Percentiles rank a stretch among this genome's conserved stretches.
Evolutionary conservation across 1,139 yeast species (phyloP).

Genomic region (Geotrichum macrosporum): DNA sequence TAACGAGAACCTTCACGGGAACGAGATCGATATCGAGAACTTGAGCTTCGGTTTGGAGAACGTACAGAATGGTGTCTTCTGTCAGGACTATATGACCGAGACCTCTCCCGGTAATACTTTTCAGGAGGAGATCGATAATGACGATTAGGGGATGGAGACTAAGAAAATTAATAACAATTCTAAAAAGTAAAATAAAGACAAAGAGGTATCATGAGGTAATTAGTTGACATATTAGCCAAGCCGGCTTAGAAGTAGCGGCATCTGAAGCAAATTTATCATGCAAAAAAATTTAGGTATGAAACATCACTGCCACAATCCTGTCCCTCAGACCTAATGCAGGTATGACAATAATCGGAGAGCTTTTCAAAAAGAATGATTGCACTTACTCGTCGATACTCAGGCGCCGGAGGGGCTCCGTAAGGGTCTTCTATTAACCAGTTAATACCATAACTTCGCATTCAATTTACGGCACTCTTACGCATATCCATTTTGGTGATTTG

Average conservation of each 20-base stretch:
- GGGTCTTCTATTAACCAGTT: slow-evolving; percentile 1
- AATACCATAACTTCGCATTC: not conserved
- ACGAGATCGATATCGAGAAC: slow-evolving; percentile 14
- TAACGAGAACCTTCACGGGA: slow-evolving; percentile 15
- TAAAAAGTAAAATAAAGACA: slow-evolving; percentile 33
- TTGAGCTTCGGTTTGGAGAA: slow-evolving; percentile 12
- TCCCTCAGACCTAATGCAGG: no score
- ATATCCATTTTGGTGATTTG: slow-evolving; percentile 1
- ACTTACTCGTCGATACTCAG: slow-evolving; percentile 10
- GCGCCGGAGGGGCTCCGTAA: slow-evolving; percentile 11
- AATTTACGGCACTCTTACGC: slow-evolving; percentile 1
- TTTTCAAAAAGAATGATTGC: not conserved
- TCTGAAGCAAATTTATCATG: not conserved
- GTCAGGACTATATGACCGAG: slow-evolving; percentile 16
- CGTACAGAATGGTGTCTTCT: slow-evolving; percentile 9
- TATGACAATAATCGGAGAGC: not conserved
- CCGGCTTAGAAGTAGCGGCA: not conserved
- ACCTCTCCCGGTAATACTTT: slow-evolving; percentile 12
- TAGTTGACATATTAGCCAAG: not conserved
- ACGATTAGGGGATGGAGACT: slow-evolving; percentile 18
- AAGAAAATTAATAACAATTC: slow-evolving; percentile 62
- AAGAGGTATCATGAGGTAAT: not conserved
- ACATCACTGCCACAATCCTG: no score
- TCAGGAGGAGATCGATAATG: slow-evolving; percentile 16
- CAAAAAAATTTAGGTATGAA: no score